Percentiles rank a stretch among this genome's conserved stretches.
Evolutionary conservation across 106 monocot species (phyloP).

Genomic region (Alisma plantagoaquatica): DNA sequence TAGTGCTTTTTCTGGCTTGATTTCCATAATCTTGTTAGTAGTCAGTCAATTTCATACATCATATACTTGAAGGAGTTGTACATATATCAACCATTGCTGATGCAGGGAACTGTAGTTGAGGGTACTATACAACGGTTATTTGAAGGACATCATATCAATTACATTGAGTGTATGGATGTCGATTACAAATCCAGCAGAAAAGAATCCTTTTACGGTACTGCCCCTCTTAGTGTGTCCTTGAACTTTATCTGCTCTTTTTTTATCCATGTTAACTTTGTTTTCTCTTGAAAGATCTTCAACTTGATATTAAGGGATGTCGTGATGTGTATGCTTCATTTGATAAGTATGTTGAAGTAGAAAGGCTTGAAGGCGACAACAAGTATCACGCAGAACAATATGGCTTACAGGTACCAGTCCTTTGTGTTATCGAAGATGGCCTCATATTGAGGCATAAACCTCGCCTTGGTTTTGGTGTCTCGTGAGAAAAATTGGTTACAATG

Average conservation of each 20-base stretch:
- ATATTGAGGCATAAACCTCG: too few relatives aligned
- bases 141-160: conserved; percentile 85
- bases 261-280: not conserved
- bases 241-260: not conserved
- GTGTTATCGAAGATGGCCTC: too few relatives aligned
- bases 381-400: conserved; percentile 90
- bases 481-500: too few relatives aligned
- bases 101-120: conserved; percentile 66
- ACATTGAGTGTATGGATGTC: conserved; percentile 78
- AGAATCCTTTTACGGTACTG: conserved; percentile 61
- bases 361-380: conserved; percentile 90
- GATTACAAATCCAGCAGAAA: conserved; percentile 73
- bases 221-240: not conserved
- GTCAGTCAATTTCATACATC: not conserved
- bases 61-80: too few relatives aligned
- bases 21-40: not conserved
- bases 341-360: conserved; percentile 93
- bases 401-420: conserved; percentile 81
- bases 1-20: not conserved
- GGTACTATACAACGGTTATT: conserved; percentile 70
- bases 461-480: too few relatives aligned
- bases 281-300: conserved; percentile 55
- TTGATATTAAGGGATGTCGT: conserved; percentile 91
- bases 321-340: conserved; percentile 98
- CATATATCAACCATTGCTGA: too few relatives aligned